Base-by-base conservation (phyloP, 495 filamentous ascomycete genomes). In the Annulohypoxylon nitens region DNA sequence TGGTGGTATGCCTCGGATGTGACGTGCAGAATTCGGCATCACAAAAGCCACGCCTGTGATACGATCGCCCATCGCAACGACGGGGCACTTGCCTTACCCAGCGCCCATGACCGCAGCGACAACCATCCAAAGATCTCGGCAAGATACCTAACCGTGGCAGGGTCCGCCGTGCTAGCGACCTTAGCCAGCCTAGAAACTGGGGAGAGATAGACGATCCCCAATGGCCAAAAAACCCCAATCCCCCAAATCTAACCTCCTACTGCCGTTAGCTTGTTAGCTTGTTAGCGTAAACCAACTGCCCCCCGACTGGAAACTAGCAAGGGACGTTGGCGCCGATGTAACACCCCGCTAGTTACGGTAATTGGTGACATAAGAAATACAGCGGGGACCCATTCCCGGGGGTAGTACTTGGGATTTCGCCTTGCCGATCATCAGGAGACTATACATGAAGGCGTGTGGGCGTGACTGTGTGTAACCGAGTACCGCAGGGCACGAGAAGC, bases 1-100 rank as follows among this genome's bases (percentile, higher is more conserved):
- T 67, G 62, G 41, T 61, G 62, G 50, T 61, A 57, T 66, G 58
- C 71, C 71, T 74, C 71, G 71, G 71, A 70, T 70, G 71, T 74
- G 61, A 69, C 36, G 58, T 63, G 55, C 50, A 48, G 47, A 48
- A 4, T 30, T 20, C 57, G 61, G 71, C 61, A 62, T 34, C 55
- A 60, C 45, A 41, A 18, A 47, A 20, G 39, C 39, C 12, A n/a
- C 57, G 70, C 71, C 66, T 61, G 71, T 74, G 67, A 74, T 59
- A 64, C 54, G 66, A 70, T 70, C 66, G 62, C 53, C 66, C n/a
- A 60, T 43, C 12, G 41, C 2, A 12, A 54, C 57, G 33, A 69
- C 65, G 71, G 66, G 48, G 55, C 65, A 69, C 53, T 36, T 74
- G 57, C 66, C 61, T 43, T 66, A 55, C 43, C n/a, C 54, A 55